Percentiles rank a stretch among this genome's conserved stretches.
phyloP scores from a whole-genome alignment of 345 rosid genomes.

The Arabis hirsuta region DNA sequence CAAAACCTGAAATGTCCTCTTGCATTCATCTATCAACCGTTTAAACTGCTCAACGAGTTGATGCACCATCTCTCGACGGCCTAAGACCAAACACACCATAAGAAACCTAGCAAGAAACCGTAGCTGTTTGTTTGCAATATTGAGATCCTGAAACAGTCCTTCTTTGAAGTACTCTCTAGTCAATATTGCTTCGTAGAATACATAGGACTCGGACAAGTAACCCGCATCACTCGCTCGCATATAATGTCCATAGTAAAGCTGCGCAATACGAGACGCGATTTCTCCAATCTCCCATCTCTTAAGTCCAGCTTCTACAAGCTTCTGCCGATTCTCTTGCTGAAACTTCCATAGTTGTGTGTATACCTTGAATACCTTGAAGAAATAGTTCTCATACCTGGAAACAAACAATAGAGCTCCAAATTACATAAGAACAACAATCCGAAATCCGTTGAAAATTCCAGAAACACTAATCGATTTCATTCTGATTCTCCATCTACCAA shows the following conservation, averaged over 20 bases:
- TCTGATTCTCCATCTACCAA: not conserved
- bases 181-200: conserved; percentile 86
- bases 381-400: conserved; percentile 82
- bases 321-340: conserved; percentile 93
- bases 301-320: conserved; percentile 88
- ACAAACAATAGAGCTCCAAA: not conserved
- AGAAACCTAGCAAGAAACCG: conserved; percentile 89
- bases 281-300: conserved; percentile 99
- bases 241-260: conserved; percentile 92
- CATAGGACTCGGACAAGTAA: conserved; percentile 79
- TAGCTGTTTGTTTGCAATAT: conserved; percentile 89
- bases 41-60: conserved; percentile 82
- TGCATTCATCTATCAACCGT: conserved; percentile 87
- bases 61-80: conserved; percentile 81
- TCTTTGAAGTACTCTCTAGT: conserved; percentile 90
- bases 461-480: not conserved
- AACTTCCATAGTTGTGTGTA: conserved; percentile 96
- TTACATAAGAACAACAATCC: not conserved
- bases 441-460: not conserved
- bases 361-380: conserved; percentile 96
- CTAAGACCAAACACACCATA: conserved; percentile 86
- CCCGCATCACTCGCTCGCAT: conserved; percentile 87
- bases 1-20: conserved; percentile 80
- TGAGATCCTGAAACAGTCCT: conserved; percentile 75
- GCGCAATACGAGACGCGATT: conserved; percentile 92